Evolutionary conservation across 1,284 basidiomycete species (phyloP), one percentile per base, ranked within the genome.

Genomic region (Leucocoprinus gongylophorus): DNA sequence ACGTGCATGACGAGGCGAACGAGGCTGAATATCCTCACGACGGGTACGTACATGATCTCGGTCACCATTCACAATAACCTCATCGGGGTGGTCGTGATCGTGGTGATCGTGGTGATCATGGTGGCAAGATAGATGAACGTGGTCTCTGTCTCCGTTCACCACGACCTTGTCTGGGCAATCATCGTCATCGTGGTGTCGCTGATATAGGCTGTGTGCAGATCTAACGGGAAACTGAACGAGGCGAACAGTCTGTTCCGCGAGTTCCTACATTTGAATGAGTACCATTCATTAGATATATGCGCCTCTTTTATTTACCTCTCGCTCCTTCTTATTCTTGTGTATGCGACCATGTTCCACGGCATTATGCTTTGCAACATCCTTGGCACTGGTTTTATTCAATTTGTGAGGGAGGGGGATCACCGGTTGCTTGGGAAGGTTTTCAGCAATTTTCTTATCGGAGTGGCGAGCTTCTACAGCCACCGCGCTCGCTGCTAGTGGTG

Each of bases 401-500:
- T 35, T 50, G 13, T 17, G 30, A 26, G 48, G 41, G 26, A 43
- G 48, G 17, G 40, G 48, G n/a, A 50, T 50, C 7, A 44, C 48
- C 15, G 41, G 42, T 15, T 50, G 40, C 30, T 50, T 44, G 20
- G 39, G 39, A 20, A 42, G 29, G 18, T 10, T 32, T 13, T 29
- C 57, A 47, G 46, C 49, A 10, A 10, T 40, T 23, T 40, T 40
- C 39, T 51, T 50, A 46, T 37, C 38, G 1, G 60, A 48, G 42
- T 59, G 57, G 30, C 64, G 67, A 21, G 61, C 54, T 21, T 66
- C 67, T 10, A 68, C 69, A 21, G 67, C 74, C 50, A 71, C 66
- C 18, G 64, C 64, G 28, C 70, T 64, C 7, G 67, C 49, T 46
- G 66, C 38, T 48, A 58, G 54, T 29, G 65, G 58, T 30, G 71